Base-by-base conservation (phyloP, 202 grass and related monocot genomes). In the Digitaria exilis region DNA sequence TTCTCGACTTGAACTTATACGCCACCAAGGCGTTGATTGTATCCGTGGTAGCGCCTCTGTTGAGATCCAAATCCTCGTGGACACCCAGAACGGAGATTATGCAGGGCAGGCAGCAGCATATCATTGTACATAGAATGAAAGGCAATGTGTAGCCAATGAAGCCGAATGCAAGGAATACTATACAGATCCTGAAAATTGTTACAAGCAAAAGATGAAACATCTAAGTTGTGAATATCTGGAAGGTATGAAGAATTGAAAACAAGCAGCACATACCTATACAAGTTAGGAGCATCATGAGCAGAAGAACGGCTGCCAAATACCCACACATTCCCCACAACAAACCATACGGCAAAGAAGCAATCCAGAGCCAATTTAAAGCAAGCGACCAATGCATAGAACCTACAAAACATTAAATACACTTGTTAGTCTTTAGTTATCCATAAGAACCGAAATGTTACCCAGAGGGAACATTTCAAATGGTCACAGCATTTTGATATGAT, bases 301-400 rank as follows among this genome's bases (percentile, higher is more conserved):
- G 84, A 90, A 55, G 91, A 85, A 48, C 56, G 91, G 54, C 84
- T 85, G 34, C 93, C 93, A 76, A 99, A 92, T 67, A 96, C 89
- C 97, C 97, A 99, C 34, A 99, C 91, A 82, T 96, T 99, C 58
- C 97, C 97, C 75, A 92, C 91, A 80, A 96, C 97, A 80, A 99
- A 96, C 97, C 97, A 99, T 60, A 96, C 85, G 1, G 93, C 91
- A 71, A 99, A 96, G 81, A 98, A 98, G 81, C 87, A 94, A 87
- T 99, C 96, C 41, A 99, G 56, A 17, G 77, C 84, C 86, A 99
- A 86, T 81, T 99, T 96, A 51, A 90, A 96, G 89, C 94, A 85
- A 17, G 89, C 91, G 25, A 92, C 88, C 71, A 94, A 59, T 73
- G 91, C 85, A 34, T 92, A 90, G 65, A 99, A 79, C 91, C 97